phyloP scores from a whole-genome alignment of 768 basidiomycete species.

The Filobasidium floriforme region DNA sequence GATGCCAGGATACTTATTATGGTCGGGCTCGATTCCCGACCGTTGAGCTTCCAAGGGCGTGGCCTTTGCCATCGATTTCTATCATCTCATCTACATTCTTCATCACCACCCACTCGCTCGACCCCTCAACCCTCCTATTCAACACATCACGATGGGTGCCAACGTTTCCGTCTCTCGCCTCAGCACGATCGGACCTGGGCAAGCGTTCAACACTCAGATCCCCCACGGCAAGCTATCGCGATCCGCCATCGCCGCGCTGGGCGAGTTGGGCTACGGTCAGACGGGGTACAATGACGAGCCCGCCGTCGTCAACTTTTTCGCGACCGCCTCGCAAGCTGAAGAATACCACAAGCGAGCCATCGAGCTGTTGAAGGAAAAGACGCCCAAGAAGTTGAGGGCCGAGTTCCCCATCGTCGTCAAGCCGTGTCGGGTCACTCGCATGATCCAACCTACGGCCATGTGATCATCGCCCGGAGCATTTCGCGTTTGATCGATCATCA shows the following conservation, averaged over 20 bases:
- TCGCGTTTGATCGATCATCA: too few relatives aligned
- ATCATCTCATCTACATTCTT: too few relatives aligned
- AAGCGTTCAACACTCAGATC: not conserved
- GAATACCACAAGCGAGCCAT: not conserved
- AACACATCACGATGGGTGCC: not conserved
- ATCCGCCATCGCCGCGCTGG: not conserved
- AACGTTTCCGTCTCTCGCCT: conserved; percentile 7
- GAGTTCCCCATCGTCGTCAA: not conserved
- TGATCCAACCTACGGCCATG: not conserved
- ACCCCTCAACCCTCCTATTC: too few relatives aligned
- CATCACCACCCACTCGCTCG: too few relatives aligned
- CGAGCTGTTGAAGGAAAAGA: not conserved
- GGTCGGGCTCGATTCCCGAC: too few relatives aligned
- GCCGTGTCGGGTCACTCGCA: not conserved
- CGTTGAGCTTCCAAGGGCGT: too few relatives aligned
- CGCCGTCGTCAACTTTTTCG: conserved; percentile 2
- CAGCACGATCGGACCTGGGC: conserved; percentile 4
- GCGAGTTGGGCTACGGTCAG: conserved; percentile 8
- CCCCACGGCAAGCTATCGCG: not conserved
- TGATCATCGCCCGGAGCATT: not conserved
- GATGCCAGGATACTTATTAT: too few relatives aligned
- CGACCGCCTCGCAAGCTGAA: not conserved
- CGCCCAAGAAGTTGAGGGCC: not conserved
- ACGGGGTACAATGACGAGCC: not conserved
- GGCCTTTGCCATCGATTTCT: too few relatives aligned